phyloP scores from a whole-genome alignment of 192 early-diverging fungal genomes.

The Paraglomus occultum region DNA sequence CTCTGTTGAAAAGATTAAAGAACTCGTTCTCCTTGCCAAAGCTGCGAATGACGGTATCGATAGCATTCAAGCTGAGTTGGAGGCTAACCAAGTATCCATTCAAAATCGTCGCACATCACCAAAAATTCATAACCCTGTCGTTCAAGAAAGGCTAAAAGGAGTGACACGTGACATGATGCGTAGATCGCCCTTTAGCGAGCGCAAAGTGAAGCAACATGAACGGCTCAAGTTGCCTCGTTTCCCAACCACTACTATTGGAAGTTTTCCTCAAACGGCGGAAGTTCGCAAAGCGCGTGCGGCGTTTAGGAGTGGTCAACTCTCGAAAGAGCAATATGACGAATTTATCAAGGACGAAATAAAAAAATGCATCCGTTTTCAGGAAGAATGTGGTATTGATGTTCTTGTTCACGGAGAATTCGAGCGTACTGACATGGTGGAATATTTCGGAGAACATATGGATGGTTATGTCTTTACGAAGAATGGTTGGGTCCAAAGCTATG shows the following conservation, averaged over 20 bases:
- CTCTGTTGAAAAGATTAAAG: constrained; percentile 88
- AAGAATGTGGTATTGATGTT: constrained; percentile 87
- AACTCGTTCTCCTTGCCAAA: constrained; percentile 70
- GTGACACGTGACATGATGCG: constrained; percentile 71
- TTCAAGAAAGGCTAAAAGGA: constrained; percentile 69
- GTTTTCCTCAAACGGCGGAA: constrained; percentile 98
- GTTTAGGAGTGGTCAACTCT: constrained; percentile 80
- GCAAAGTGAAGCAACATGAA: constrained; percentile 69
- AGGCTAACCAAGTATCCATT: constrained; percentile 68
- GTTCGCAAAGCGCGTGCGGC: constrained; percentile 90
- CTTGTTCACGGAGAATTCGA: constrained; percentile 98
- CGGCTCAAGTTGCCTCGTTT: constrained; percentile 84
- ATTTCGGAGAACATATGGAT: constrained; percentile 92
- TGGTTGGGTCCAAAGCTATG: constrained; percentile 98
- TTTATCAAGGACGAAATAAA: constrained; percentile 88
- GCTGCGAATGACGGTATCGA: constrained; percentile 51
- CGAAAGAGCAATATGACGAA: constrained; percentile 65
- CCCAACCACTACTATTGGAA: constrained; percentile 97
- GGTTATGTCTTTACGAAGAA: constrained; percentile 95
- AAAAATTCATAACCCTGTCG: constrained; percentile 78
- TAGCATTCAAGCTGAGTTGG: constrained; percentile 65
- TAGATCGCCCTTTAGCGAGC: constrained; percentile 67
- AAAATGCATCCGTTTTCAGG: constrained; percentile 84
- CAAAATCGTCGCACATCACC: constrained; percentile 70
- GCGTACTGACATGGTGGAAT: constrained; percentile 95